These are phyloP conservation scores for Chenopodium formosanum DNA, from an alignment of 148 eudicot species.

Conservation along the genomic window DNA sequence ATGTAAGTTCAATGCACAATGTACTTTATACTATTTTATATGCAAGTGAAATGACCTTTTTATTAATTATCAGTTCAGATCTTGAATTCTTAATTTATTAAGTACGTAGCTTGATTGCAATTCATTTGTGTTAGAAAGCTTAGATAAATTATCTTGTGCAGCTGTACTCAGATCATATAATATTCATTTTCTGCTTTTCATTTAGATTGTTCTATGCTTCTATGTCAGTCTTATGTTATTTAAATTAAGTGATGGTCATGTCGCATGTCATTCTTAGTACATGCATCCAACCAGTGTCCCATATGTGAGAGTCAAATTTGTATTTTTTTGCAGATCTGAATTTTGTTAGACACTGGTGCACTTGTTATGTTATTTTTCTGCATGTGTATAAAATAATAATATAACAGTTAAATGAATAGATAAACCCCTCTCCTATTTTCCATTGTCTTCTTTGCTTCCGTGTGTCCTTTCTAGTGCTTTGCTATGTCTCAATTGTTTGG, in stretches of 20 bases:
- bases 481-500: conserved; percentile 43
- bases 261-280: not conserved
- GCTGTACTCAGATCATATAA: not conserved
- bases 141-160: not conserved
- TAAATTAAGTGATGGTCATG: not conserved
- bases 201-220: not conserved
- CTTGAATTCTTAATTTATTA: not conserved
- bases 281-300: not conserved
- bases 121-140: not conserved
- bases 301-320: conserved; percentile 3
- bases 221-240: not conserved
- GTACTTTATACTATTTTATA: not conserved
- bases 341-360: not conserved
- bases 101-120: not conserved
- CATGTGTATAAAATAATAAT: not conserved
- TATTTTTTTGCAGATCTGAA: not conserved
- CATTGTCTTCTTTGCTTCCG: conserved; percentile 5
- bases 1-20: not conserved
- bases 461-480: conserved; percentile 5
- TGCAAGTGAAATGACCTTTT: not conserved
- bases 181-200: not conserved
- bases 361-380: not conserved
- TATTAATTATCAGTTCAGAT: not conserved
- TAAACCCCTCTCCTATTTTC: not conserved
- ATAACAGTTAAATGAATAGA: not conserved